Base-by-base conservation (phyloP, 2,329 filamentous ascomycete species). In the Polychaeton citri region DNA sequence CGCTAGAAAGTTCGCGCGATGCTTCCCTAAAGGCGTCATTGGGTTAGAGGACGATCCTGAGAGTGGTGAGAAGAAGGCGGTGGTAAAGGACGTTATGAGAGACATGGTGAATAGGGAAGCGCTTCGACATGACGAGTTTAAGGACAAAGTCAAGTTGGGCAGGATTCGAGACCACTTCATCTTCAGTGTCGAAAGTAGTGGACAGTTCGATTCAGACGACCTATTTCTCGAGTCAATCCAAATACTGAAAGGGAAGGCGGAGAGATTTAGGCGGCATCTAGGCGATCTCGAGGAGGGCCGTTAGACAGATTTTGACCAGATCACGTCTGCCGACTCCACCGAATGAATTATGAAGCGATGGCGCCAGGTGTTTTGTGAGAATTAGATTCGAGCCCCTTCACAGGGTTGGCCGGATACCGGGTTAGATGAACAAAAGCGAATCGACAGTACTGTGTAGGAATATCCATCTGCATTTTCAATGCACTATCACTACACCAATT, bases 91-190 rank as follows among this genome's bases (percentile, higher is more conserved):
- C 58, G 67, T 88, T 2, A 92, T 95, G 77, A 83, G 81, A 53
- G 92, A 98, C 58, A 96, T 88, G 0, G 88, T 98, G 42, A 92
- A 82, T 61, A 75, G 90, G 47, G 92, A 98, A 64, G 90, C 81
- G 53, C 62, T 98, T 54, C 76, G 90, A 34, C 88, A 98, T 57
- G 71, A 79, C 18, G 90, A 96, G 63, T 96, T 98, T 64, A 76
- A 90, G 61, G 83, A 78, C 55, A 98, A 95, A 68, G 90, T 98
- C 44, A 87, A 86, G 68, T 74, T 98, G 20, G 90, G 90, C 30
- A 72, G 92, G 37, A 68, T 86, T 50, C 71, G 86, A 45, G 90
- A 98, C 59, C 92, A 98, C 64, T 98, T 98, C 60, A 96, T 98
- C 61, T 98, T 90, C 69, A 81, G 77, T 37, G 72, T 98, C 21